Evolutionary conservation across 1,284 basidiomycete genomes (phyloP).

Genomic region (Volvariella surrecta): DNA sequence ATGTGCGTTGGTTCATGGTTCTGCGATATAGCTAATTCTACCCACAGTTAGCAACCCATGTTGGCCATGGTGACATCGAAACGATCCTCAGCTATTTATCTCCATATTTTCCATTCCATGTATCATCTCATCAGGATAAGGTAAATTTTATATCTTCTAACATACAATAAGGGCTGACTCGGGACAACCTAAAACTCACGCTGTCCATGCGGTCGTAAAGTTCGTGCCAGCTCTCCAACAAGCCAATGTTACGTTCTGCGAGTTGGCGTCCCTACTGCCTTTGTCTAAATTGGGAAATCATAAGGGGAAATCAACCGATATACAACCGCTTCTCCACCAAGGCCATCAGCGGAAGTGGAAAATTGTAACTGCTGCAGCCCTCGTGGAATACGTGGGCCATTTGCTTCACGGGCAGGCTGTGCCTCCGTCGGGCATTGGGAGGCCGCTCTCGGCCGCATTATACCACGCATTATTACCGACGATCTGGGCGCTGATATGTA

Average conservation of each 20-base stretch:
- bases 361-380: slow-evolving; percentile 19
- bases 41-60: no score
- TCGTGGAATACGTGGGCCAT: slow-evolving; percentile 63
- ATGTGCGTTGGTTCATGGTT: slow-evolving; percentile 5
- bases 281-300: slow-evolving; percentile 27
- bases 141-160: slow-evolving; percentile 26
- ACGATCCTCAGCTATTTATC: slow-evolving; percentile 65
- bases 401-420: slow-evolving; percentile 53
- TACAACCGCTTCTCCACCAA: no score
- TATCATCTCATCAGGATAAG: slow-evolving; percentile 38
- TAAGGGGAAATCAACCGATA: no score
- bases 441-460: slow-evolving; percentile 46
- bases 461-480: slow-evolving; percentile 74
- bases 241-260: slow-evolving; percentile 70
- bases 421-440: slow-evolving; percentile 27
- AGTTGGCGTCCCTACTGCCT: slow-evolving; percentile 58
- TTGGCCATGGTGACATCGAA: slow-evolving; percentile 33
- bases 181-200: no score
- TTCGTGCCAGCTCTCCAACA: slow-evolving; percentile 56
- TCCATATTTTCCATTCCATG: slow-evolving; percentile 76
- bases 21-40: background rate
- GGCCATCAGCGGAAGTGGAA: slow-evolving; percentile 12
- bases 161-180: no score
- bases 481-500: slow-evolving; percentile 69
- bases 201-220: slow-evolving; percentile 22